phyloP scores from a whole-genome alignment of 331 rosid genomes.

The Saraca asoca region DNA sequence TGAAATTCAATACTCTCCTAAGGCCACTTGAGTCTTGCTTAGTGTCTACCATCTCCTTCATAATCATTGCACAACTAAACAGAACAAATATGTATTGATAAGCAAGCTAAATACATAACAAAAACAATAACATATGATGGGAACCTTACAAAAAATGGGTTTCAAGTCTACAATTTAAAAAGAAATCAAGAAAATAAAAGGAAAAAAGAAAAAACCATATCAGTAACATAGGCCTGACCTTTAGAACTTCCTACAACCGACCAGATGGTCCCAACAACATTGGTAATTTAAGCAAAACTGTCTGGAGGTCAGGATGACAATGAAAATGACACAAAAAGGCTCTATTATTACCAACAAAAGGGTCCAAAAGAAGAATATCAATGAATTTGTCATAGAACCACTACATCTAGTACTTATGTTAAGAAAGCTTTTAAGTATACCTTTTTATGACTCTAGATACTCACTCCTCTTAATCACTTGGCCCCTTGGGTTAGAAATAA shows the following conservation, averaged over 20 bases:
- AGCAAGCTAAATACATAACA: constrained; percentile 8
- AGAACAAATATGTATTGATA: constrained; percentile 11
- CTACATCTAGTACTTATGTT: not conserved
- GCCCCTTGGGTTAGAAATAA: not conserved
- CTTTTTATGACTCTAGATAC: not conserved
- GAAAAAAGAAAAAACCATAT: not conserved
- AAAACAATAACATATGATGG: not conserved
- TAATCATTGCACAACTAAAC: constrained; percentile 5
- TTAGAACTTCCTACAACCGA: constrained; percentile 2
- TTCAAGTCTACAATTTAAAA: no score
- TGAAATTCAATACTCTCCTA: constrained; percentile 14
- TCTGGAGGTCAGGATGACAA: not conserved
- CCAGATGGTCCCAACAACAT: not conserved
- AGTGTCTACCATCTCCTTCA: constrained; percentile 7
- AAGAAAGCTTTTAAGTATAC: not conserved
- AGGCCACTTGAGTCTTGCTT: constrained; percentile 7
- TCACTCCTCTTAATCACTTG: no score
- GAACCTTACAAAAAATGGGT: not conserved
- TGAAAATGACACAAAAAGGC: constrained; percentile 9
- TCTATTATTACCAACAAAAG: not conserved
- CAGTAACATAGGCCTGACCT: not conserved
- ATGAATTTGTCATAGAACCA: constrained; percentile 7
- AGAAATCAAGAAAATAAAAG: not conserved
- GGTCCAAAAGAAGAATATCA: constrained; percentile 4
- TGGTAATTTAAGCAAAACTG: not conserved